Base-by-base conservation (phyloP, 2,329 filamentous ascomycete genomes). In the Neonectria hederae region DNA sequence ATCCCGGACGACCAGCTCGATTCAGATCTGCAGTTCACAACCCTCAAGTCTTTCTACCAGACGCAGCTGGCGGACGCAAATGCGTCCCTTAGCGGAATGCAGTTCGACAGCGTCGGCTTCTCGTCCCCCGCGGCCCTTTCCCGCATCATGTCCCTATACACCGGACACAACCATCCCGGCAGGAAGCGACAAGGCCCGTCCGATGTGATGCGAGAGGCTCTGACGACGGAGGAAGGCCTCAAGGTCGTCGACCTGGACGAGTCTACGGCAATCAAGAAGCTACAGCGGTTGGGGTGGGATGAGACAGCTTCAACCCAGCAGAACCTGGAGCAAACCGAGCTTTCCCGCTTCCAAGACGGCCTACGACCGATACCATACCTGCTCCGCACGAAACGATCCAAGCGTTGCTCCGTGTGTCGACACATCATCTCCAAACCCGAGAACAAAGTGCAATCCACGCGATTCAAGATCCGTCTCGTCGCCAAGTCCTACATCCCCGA, bases 361-460 rank as follows among this genome's bases (percentile, higher is more conserved):
- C 87, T 98, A 5, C 90, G 93, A 28, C 96, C 96, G 0, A 86
- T 94, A 14, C 90, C 94, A 0, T 91, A 92, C 17, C 86, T 97
- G 2, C 87, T 99, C 14, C 90, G 93, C 61, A 97, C 95, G 0
- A 97, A 97, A 76, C 91, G 95, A 40, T 94, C 93, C 21, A 98
- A 97, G 81, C 92, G 96, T 49, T 99, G 96, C 79, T 91, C 93
- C 54, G 87, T 90, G 11, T 99, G 96, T 80, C 91, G 96, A 13
- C 95, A 98, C 81, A 97, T 98, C 76, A 91, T 99, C 71, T 92
- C 93, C 65, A 97, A 97, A 77, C 96, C 95, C 14, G 96, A 99
- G 79, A 88, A 90, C 63, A 99, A 98, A 79, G 90, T 97, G 32
- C 89, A 89, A 51, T 95, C 92, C 56, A 96, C 92, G 7, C 91